These are phyloP conservation scores for Borovskyia barvae DNA, from an alignment of 208 protist species.

Conservation along the genomic window DNA sequence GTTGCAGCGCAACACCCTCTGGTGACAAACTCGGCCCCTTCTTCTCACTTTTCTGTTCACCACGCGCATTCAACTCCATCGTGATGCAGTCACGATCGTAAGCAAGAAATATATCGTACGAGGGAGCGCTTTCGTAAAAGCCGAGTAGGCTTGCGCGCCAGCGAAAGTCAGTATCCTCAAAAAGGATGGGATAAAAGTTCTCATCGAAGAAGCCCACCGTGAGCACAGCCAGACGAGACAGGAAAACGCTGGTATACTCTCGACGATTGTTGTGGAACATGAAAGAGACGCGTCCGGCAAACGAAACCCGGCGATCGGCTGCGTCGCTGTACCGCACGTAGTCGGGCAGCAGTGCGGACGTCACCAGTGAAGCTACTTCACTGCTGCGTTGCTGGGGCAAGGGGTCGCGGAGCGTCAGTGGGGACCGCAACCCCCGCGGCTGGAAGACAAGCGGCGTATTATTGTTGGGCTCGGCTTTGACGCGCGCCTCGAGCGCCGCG, in stretches of 20 bases:
- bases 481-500: slow-evolving; percentile 23
- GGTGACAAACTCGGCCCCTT: slow-evolving; percentile 1
- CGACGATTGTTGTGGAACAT: slow-evolving; percentile 22
- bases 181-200: slow-evolving; percentile 45
- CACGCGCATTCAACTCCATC: neutral
- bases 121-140: slow-evolving; percentile 15
- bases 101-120: slow-evolving; percentile 14
- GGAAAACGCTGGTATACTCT: slow-evolving; percentile 19
- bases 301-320: neutral
- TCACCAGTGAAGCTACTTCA: slow-evolving; percentile 16
- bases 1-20: slow-evolving; percentile 4
- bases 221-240: slow-evolving; percentile 40
- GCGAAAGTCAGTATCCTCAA: slow-evolving; percentile 47
- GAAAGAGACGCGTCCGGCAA: slow-evolving; percentile 4
- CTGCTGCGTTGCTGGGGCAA: slow-evolving; percentile 22
- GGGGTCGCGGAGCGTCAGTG: slow-evolving; percentile 5
- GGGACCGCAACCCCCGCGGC: slow-evolving; percentile 16
- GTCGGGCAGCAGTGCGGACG: slow-evolving; percentile 47
- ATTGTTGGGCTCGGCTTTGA: slow-evolving; percentile 27
- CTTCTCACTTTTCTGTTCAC: neutral
- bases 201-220: slow-evolving; percentile 58
- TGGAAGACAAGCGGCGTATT: slow-evolving; percentile 24
- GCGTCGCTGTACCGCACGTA: slow-evolving; percentile 32
- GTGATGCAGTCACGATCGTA: slow-evolving; percentile 20
- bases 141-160: slow-evolving; percentile 31